A percentile compares a stretch with the other conserved stretches of the same genome.
Evolutionary conservation across 495 filamentous ascomycete species (phyloP).

Genomic region (Hypoxylon trugodes): DNA sequence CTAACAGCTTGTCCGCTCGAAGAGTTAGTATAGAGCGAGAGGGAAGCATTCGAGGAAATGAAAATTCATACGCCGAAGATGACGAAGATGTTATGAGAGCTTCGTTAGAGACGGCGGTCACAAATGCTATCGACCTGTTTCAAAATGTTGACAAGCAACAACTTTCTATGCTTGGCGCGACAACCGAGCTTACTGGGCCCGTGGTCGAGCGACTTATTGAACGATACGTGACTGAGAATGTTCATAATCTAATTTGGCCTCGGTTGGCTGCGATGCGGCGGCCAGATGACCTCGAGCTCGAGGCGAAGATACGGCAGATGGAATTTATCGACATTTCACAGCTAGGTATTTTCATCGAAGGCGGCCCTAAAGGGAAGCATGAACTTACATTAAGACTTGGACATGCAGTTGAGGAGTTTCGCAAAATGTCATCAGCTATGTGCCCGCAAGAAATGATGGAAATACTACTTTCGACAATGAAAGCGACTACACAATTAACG

Average conservation of each 20-base stretch:
- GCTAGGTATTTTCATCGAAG: constrained; percentile 84
- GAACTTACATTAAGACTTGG: constrained; percentile 74
- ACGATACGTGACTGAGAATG: constrained; percentile 91
- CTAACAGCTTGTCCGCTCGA: constrained; percentile 51
- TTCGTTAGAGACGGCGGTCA: constrained; percentile 89
- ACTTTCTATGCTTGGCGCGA: constrained; percentile 87
- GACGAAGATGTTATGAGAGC: constrained; percentile 88
- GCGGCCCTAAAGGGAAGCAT: constrained; percentile 73
- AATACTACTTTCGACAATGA: constrained; percentile 85
- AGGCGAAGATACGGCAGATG: constrained; percentile 91
- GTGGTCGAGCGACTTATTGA: constrained; percentile 93
- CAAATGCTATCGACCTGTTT: constrained; percentile 93
- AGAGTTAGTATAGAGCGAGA: constrained; percentile 37
- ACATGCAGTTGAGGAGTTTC: constrained; percentile 86
- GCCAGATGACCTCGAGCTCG: constrained; percentile 87
- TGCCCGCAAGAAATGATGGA: constrained; percentile 96
- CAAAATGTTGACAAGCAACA: constrained; percentile 96
- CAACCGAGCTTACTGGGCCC: constrained; percentile 92
- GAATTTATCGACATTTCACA: constrained; percentile 93
- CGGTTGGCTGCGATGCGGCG: constrained; percentile 79
- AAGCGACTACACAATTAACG: constrained; percentile 73
- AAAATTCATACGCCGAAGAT: constrained; percentile 70
- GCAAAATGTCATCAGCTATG: constrained; percentile 82
- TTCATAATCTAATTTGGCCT: constrained; percentile 86
- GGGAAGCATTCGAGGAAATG: constrained; percentile 33